Evolutionary conservation across 2,329 filamentous ascomycete genomes (phyloP).

Genomic region (Aspergillus candidus): DNA sequence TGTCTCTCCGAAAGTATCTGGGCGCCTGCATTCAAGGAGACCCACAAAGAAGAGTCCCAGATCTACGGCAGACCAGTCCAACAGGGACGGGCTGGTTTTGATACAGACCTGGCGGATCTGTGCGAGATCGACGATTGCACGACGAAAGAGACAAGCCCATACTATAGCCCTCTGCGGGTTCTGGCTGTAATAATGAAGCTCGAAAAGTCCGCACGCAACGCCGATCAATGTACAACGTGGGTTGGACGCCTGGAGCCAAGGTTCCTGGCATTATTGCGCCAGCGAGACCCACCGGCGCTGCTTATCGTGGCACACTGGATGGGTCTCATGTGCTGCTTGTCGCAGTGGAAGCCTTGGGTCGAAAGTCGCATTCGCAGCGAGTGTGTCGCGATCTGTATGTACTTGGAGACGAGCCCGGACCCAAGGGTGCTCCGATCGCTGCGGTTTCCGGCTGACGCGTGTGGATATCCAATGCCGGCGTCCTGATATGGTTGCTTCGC

Average conservation of each 20-base stretch:
- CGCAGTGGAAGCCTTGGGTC: conserved; percentile 26
- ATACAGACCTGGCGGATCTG: conserved; percentile 22
- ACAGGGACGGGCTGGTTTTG: conserved; percentile 20
- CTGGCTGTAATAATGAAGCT: conserved; percentile 16
- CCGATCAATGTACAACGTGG: conserved; percentile 18
- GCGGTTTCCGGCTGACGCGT: conserved; percentile 19
- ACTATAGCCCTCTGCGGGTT: conserved; percentile 18
- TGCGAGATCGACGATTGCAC: conserved; percentile 23
- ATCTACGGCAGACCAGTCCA: conserved; percentile 11
- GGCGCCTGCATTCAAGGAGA: conserved; percentile 15
- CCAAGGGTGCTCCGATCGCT: conserved; percentile 17
- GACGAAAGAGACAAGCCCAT: conserved; percentile 16
- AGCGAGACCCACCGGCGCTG: conserved; percentile 22
- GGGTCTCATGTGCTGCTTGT: conserved; percentile 25
- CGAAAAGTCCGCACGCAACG: conserved; percentile 16
- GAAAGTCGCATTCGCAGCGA: conserved; percentile 22
- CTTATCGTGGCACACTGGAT: conserved; percentile 28
- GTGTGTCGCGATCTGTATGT: conserved; percentile 28
- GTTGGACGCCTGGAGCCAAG: conserved; percentile 22
- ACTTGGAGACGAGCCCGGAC: conserved; percentile 20
- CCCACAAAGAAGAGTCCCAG: conserved; percentile 10
- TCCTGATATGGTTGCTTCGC: no score
- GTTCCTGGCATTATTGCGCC: conserved; percentile 19
- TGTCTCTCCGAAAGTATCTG: conserved; percentile 21
- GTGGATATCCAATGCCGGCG: conserved; percentile 15